These are phyloP conservation scores for Helminthosporium solani DNA, from an alignment of 2,329 filamentous ascomycete genomes.

Conservation along the genomic window DNA sequence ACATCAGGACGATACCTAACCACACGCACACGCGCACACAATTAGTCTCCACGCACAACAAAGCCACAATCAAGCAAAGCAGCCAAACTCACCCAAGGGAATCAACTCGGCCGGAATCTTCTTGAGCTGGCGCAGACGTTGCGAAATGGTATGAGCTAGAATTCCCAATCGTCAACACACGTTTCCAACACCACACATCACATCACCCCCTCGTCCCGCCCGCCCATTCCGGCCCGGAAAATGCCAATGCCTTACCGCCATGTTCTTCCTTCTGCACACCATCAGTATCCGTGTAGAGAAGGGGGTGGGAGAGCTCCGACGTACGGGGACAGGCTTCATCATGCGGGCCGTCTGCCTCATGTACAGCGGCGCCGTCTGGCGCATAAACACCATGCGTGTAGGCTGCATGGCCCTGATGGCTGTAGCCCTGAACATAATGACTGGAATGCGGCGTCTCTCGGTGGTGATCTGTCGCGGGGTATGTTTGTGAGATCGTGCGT, in stretches of 20 bases:
- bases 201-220: conserved; percentile 19
- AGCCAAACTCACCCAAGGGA: conserved; percentile 81
- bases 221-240: conserved; percentile 2
- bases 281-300: conserved; percentile 42
- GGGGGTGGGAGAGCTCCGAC: conserved; percentile 36
- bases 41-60: too few species aligned
- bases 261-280: conserved; percentile 61
- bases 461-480: too few species aligned
- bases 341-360: conserved; percentile 51
- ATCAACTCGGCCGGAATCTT: conserved; percentile 91
- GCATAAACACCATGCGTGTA: conserved; percentile 45
- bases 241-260: conserved; percentile 53
- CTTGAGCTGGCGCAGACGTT: conserved; percentile 87
- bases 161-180: not conserved
- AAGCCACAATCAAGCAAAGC: too few species aligned
- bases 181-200: conserved; percentile 3
- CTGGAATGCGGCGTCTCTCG: too few species aligned
- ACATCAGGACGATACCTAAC: conserved; percentile 80
- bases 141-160: conserved; percentile 91
- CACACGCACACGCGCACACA: conserved; percentile 9
- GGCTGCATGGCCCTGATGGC: conserved; percentile 44
- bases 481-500: conserved; percentile 21
- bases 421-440: conserved; percentile 43
- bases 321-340: conserved; percentile 68
- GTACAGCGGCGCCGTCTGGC: conserved; percentile 37